Evolutionary conservation across 2,329 filamentous ascomycete genomes (phyloP).

Genomic region (Calonectria crousiana): DNA sequence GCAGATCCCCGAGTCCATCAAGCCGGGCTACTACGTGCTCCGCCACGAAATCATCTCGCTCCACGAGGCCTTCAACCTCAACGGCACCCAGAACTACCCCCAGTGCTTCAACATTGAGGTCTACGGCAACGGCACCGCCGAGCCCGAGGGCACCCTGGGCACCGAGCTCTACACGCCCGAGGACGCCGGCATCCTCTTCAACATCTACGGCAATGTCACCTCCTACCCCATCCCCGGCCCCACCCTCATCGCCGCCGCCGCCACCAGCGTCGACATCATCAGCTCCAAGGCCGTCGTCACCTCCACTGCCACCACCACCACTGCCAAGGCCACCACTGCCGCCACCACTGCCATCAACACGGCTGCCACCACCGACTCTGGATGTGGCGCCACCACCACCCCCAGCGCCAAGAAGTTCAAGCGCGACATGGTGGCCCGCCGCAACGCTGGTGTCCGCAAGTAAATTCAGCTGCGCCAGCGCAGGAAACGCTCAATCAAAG

Average conservation of each 20-base stretch:
- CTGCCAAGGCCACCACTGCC: conserved; percentile 28
- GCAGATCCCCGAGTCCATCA: conserved; percentile 51
- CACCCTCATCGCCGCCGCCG: conserved; percentile 37
- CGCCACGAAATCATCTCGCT: conserved; percentile 67
- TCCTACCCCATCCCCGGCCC: conserved; percentile 48
- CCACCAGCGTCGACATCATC: conserved; percentile 31
- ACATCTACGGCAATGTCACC: conserved; percentile 45
- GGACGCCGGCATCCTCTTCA: conserved; percentile 50
- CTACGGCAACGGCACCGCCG: conserved; percentile 54
- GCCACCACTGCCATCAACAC: conserved; percentile 25
- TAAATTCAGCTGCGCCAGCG: background rate
- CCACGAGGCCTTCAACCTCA: conserved; percentile 55
- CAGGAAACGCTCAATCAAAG: background rate
- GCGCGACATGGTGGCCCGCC: conserved; percentile 32
- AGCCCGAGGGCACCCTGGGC: conserved; percentile 48
- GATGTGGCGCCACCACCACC: conserved; percentile 17
- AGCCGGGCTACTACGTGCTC: conserved; percentile 59
- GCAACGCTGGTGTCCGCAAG: conserved; percentile 22
- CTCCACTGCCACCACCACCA: conserved; percentile 27
- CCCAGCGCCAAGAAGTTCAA: conserved; percentile 39
- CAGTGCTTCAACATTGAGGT: conserved; percentile 64
- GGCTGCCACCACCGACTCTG: conserved; percentile 5
- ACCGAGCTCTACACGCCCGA: conserved; percentile 46
- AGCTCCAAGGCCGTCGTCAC: conserved; percentile 32
- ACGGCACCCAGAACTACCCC: conserved; percentile 65